Percentiles rank a stretch among this genome's conserved stretches.
phyloP scores from a whole-genome alignment of 257 asterid species.

The Asclepias syriaca region DNA sequence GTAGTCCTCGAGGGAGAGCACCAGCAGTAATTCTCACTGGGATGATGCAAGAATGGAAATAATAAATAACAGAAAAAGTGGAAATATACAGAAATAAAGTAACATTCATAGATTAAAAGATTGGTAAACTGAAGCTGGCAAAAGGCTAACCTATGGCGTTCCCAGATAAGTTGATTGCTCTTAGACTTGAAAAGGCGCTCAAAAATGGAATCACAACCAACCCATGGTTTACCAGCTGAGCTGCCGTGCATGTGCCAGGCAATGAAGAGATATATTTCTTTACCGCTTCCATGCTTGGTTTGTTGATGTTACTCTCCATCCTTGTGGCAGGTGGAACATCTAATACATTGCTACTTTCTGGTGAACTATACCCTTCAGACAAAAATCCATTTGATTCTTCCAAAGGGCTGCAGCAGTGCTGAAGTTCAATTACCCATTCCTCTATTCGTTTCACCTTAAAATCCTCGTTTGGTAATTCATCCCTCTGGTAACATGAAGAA shows the following conservation, averaged over 20 bases:
- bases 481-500: constrained; percentile 36
- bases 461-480: constrained; percentile 55
- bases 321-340: constrained; percentile 35
- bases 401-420: constrained; percentile 50
- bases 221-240: constrained; percentile 85
- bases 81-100: background rate
- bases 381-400: constrained; percentile 47
- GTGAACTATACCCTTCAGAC: constrained; percentile 29
- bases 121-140: constrained; percentile 6
- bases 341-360: constrained; percentile 20
- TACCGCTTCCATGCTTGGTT: constrained; percentile 69
- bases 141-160: constrained; percentile 71
- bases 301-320: constrained; percentile 45
- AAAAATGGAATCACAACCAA: constrained; percentile 83
- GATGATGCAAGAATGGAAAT: constrained; percentile 12
- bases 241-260: constrained; percentile 63
- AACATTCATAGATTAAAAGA: background rate
- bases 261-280: constrained; percentile 78
- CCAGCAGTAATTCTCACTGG: constrained; percentile 88
- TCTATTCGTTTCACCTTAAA: constrained; percentile 66
- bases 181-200: constrained; percentile 74
- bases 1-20: constrained; percentile 94
- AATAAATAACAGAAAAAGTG: constrained; percentile 1
- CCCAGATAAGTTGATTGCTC: constrained; percentile 85
- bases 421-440: constrained; percentile 86